Evolutionary conservation across 2,329 filamentous ascomycete genomes (phyloP).

Genomic region (Diplodia sapinea): DNA sequence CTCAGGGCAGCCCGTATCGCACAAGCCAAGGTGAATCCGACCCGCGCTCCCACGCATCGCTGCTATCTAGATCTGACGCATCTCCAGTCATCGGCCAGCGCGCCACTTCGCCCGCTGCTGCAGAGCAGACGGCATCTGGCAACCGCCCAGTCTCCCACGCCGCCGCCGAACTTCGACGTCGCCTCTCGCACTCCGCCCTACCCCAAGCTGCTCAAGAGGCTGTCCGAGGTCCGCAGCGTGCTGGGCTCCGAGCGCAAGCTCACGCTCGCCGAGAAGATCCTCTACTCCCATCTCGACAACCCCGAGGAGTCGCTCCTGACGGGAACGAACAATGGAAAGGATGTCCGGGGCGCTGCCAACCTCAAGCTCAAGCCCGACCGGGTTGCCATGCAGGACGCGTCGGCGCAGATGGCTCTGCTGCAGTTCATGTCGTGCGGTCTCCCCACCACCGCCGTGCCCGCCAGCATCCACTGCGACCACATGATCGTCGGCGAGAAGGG

Average conservation of each 20-base stretch:
- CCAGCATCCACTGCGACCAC: constrained; percentile 98
- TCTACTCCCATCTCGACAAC: constrained; percentile 93
- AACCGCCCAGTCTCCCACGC: constrained; percentile 40
- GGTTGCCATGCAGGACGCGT: constrained; percentile 99
- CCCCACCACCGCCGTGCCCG: constrained; percentile 86
- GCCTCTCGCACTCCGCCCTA: constrained; percentile 75
- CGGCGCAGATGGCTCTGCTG: constrained; percentile 95
- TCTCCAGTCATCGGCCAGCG: constrained; percentile 36
- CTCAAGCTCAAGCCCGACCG: constrained; percentile 96
- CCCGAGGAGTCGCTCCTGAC: constrained; percentile 85
- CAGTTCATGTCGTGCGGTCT: constrained; percentile 99
- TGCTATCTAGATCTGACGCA: constrained; percentile 35
- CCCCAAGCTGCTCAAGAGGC: constrained; percentile 76
- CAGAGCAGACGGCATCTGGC: constrained; percentile 42
- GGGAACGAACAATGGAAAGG: constrained; percentile 80
- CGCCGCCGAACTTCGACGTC: constrained; percentile 45
- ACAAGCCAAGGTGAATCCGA: constrained; percentile 42
- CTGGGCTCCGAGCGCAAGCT: constrained; percentile 69
- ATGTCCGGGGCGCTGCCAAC: constrained; percentile 86
- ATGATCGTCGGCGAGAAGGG: constrained; percentile 96
- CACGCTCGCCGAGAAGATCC: constrained; percentile 95
- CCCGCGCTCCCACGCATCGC: neutral
- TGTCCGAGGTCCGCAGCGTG: constrained; percentile 75
- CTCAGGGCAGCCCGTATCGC: constrained; percentile 42
- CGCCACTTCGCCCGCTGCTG: constrained; percentile 28